These are phyloP conservation scores for Hypomyces rosellus DNA, from an alignment of 2,329 filamentous ascomycete genomes.

Conservation along the genomic window DNA sequence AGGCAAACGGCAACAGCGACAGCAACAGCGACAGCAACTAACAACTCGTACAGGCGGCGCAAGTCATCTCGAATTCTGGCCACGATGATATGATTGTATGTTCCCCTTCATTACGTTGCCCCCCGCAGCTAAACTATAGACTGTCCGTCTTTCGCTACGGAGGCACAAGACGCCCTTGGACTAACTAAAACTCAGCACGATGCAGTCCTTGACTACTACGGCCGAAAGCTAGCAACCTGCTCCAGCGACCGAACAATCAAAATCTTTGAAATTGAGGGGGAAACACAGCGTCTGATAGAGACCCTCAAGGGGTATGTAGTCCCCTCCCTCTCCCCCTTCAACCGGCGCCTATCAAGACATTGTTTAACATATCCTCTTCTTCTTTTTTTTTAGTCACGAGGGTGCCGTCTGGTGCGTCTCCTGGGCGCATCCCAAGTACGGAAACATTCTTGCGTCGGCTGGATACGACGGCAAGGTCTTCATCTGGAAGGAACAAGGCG, in stretches of 20 bases:
- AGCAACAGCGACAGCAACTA: conserved; percentile 18
- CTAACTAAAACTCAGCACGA: conserved; percentile 62
- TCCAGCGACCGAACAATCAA: conserved; percentile 98
- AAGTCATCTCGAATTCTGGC: conserved; percentile 41
- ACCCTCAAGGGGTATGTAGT: conserved; percentile 75
- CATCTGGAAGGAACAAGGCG: conserved; percentile 88
- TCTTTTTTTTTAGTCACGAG: conserved; percentile 62
- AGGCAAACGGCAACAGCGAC: too few species aligned
- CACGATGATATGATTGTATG: conserved; percentile 99
- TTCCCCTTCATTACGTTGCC: conserved; percentile 20
- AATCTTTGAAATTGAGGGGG: conserved; percentile 96
- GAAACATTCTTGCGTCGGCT: conserved; percentile 91
- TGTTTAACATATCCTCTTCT: background rate
- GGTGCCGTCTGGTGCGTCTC: conserved; percentile 96
- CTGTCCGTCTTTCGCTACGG: conserved; percentile 14
- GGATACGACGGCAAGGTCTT: conserved; percentile 97
- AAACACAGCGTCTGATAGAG: conserved; percentile 81
- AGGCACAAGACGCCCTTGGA: conserved; percentile 9
- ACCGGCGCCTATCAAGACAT: background rate
- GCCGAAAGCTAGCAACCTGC: conserved; percentile 89
- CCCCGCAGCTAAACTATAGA: too few species aligned
- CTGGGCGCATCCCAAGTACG: conserved; percentile 98
- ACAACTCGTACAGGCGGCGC: conserved; percentile 31
- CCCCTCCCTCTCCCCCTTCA: background rate
- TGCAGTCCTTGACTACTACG: conserved; percentile 97